Evolutionary conservation across 2,329 filamentous ascomycete genomes (phyloP).

Genomic region (Pseudopyrenochaeta lycopersici): DNA sequence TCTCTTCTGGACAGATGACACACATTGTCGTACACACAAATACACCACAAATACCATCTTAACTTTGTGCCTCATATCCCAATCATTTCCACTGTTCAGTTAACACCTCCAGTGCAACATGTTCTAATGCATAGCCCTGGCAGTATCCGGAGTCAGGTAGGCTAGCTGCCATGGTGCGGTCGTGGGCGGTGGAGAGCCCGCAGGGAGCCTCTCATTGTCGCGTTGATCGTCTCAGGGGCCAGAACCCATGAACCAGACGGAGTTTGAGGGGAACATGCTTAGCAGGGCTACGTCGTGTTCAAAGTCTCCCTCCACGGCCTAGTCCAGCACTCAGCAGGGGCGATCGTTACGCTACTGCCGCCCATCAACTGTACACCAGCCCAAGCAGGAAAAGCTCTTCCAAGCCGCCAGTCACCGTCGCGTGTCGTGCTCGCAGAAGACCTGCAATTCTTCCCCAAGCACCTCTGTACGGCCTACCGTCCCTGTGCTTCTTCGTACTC

Average conservation of each 20-base stretch:
- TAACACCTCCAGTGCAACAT: too few species aligned
- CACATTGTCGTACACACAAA: too few species aligned
- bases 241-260: constrained; percentile 40
- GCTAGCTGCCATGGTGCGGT: constrained; percentile 38
- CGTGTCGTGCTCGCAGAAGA: constrained; percentile 41
- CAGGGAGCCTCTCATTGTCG: constrained; percentile 19
- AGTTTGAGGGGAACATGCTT: constrained; percentile 39
- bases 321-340: constrained; percentile 36
- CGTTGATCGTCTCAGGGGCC: constrained; percentile 50
- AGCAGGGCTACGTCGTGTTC: constrained; percentile 39
- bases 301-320: constrained; percentile 25
- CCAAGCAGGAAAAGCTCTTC: constrained; percentile 34
- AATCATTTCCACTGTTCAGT: too few species aligned
- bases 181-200: constrained; percentile 21
- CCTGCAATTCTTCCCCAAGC: constrained; percentile 33
- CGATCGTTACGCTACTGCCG: constrained; percentile 41
- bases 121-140: constrained; percentile 25
- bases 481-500: constrained; percentile 30
- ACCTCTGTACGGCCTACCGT: constrained; percentile 25
- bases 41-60: too few species aligned
- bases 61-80: too few species aligned
- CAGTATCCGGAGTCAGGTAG: constrained; percentile 27
- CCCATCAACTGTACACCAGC: constrained; percentile 34
- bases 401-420: constrained; percentile 31
- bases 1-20: too few species aligned